These are phyloP conservation scores for Cryptococcus hybrid DNA, from an alignment of 1,284 basidiomycete species.

Conservation along the genomic window DNA sequence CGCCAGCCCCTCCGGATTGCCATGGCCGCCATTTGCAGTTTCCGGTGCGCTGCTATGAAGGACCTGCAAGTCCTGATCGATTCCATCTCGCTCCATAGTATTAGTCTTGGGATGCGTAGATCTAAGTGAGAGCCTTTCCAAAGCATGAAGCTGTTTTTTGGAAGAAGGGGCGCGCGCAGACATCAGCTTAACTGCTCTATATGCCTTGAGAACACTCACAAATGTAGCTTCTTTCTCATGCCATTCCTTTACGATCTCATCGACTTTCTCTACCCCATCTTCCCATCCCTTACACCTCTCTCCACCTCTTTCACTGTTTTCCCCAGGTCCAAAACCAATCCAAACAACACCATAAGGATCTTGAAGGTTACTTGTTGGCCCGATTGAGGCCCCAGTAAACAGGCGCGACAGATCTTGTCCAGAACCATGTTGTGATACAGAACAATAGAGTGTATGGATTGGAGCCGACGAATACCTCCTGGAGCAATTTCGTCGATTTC, in stretches of 20 bases:
- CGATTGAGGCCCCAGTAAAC: slow-evolving; percentile 62
- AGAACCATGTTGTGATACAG: slow-evolving; percentile 66
- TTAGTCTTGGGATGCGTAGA: slow-evolving; percentile 8
- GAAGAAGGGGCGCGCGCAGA: neutral
- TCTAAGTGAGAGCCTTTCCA: slow-evolving; percentile 37
- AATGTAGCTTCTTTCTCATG: slow-evolving; percentile 58
- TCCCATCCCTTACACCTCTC: slow-evolving; percentile 58
- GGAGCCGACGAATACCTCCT: slow-evolving; percentile 27
- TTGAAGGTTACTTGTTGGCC: slow-evolving; percentile 64
- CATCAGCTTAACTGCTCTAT: neutral
- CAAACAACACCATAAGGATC: slow-evolving; percentile 63
- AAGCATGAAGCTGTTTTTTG: slow-evolving; percentile 30
- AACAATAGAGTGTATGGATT: slow-evolving; percentile 71
- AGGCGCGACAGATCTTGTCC: slow-evolving; percentile 72
- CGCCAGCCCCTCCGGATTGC: neutral
- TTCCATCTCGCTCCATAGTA: slow-evolving; percentile 5
- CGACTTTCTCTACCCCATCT: slow-evolving; percentile 57
- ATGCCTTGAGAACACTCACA: slow-evolving; percentile 52
- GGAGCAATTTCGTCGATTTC: slow-evolving; percentile 26
- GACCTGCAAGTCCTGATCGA: slow-evolving; percentile 27
- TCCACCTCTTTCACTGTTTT: slow-evolving; percentile 65
- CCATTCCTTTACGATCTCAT: slow-evolving; percentile 60
- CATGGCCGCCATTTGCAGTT: slow-evolving; percentile 7
- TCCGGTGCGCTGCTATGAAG: slow-evolving; percentile 22
- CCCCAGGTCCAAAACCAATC: slow-evolving; percentile 67